Conservation (phyloP, 2,329 filamentous ascomycete species). For the Trichoderma sp. region DNA sequence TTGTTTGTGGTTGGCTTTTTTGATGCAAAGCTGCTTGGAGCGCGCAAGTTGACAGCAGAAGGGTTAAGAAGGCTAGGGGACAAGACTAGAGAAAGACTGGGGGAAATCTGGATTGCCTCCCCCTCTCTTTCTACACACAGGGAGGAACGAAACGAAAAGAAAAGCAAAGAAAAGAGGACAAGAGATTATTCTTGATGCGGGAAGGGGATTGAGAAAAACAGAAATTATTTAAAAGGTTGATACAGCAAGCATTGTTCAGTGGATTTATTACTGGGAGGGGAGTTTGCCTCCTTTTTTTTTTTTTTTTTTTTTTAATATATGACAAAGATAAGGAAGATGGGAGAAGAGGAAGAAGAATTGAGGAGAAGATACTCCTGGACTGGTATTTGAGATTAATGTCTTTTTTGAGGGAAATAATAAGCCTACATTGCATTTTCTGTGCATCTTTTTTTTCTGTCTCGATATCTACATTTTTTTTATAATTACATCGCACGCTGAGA, state of each 20-base stretch:
- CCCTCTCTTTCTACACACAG: not conserved
- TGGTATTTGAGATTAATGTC: constrained; percentile 16
- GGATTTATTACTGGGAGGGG: not conserved
- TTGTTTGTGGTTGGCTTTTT: not conserved
- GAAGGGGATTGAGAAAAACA: not conserved
- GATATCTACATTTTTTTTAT: not conserved
- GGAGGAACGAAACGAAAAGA: not conserved
- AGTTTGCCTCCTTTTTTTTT: not conserved
- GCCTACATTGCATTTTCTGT: not conserved
- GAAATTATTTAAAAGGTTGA: not conserved
- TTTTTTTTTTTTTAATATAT: not conserved
- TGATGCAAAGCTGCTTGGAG: not conserved
- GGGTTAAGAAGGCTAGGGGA: not conserved
- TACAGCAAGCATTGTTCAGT: constrained; percentile 23
- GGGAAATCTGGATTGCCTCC: not conserved
- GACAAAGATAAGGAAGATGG: constrained; percentile 1
- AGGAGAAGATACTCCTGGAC: not conserved
- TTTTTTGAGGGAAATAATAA: constrained; percentile 10
- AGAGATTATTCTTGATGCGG: not conserved
- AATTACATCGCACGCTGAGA: not conserved
- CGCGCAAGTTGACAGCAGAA: not conserved
- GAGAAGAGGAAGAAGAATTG: constrained; percentile 11
- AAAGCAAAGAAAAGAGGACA: not conserved
- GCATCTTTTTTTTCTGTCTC: not conserved
- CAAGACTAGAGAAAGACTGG: not conserved